Base-by-base conservation (phyloP, 257 asterid genomes). In the Oldenlandia corymbosa region DNA sequence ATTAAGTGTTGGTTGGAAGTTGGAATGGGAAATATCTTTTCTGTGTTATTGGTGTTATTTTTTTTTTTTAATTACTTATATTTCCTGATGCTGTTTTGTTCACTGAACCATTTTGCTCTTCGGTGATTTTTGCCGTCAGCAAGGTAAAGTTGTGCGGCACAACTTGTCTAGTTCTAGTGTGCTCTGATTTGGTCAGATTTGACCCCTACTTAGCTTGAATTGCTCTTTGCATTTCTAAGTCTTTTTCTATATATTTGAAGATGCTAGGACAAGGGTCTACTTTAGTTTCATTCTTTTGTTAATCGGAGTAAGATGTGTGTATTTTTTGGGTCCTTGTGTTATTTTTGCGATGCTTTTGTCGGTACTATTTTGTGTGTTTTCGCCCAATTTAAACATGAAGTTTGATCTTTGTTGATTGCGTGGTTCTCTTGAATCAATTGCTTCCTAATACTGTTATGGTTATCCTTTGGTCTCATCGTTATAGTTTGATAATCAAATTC, bases 151-250 rank as follows among this genome's bases (percentile, higher is more conserved):
- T 49, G 37, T 4, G 31, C 67, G 64, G 64, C 74, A 48, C 27
- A n/a, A 32, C 51, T 42, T 71, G 72, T 59, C 27, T 56, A 16
- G 45, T 72, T 60, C 43, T 2, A 3, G 5, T 31, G 34, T 71
- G 68, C 61, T 50, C 64, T 39, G 58, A 60, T 8, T 63, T 58
- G 39, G 52, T 69, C 46, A 57, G 74, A 55, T 69, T 75, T 67
- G 76, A 73, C 69, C 12, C 21, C 62, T 53, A 60, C 46, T 36
- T 65, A 23, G 69, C 64, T 52, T 34, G 18, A 39, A 61, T 37
- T 58, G 56, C 23, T 55, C 41, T 59, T 47, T 66, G 7, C 24
- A 54, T 39, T 52, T 57, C 31, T 47, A 5, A 39, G 18, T 34
- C 11, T 68, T 18, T 41, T 48, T 36, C 62, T 41, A 42, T 39